Conservation (phyloP, 306 rosid species). For the Cyclanthera cordifolia region DNA sequence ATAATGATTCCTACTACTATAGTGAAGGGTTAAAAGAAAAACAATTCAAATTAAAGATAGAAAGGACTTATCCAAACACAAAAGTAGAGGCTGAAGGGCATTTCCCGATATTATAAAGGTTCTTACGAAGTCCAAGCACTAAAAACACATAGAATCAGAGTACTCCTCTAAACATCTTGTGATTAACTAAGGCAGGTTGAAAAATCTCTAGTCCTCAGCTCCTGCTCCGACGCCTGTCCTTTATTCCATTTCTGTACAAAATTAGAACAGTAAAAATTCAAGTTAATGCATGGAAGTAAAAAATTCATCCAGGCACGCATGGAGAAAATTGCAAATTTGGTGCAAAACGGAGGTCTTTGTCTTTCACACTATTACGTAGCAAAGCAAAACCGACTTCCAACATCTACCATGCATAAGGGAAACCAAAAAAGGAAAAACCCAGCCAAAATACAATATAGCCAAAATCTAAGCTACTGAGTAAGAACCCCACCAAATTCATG, state of each 20-base stretch:
- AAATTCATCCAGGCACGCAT: background rate
- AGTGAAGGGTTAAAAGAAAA: constrained; percentile 27
- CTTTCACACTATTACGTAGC: no score
- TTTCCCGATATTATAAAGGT: constrained; percentile 58
- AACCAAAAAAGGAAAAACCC: no score
- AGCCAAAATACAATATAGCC: no score
- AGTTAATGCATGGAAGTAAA: background rate
- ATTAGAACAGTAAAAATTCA: background rate
- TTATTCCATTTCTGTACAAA: constrained; percentile 68
- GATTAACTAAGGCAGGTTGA: constrained; percentile 18
- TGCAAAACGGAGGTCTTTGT: background rate
- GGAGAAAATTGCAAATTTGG: background rate
- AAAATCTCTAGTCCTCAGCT: constrained; percentile 38
- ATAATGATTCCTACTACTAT: constrained; percentile 31
- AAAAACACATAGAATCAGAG: constrained; percentile 42
- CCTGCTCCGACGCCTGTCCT: constrained; percentile 87
- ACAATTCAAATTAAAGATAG: constrained; percentile 38
- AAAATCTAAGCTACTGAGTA: no score
- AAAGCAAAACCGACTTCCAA: no score
- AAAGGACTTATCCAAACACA: constrained; percentile 65
- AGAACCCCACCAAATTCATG: no score
- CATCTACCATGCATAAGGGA: no score
- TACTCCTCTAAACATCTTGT: constrained; percentile 25
- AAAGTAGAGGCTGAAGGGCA: constrained; percentile 56
- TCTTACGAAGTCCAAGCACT: constrained; percentile 49